phyloP scores from a whole-genome alignment of 192 early-diverging fungal species.

The Haplosporangium gracile region DNA sequence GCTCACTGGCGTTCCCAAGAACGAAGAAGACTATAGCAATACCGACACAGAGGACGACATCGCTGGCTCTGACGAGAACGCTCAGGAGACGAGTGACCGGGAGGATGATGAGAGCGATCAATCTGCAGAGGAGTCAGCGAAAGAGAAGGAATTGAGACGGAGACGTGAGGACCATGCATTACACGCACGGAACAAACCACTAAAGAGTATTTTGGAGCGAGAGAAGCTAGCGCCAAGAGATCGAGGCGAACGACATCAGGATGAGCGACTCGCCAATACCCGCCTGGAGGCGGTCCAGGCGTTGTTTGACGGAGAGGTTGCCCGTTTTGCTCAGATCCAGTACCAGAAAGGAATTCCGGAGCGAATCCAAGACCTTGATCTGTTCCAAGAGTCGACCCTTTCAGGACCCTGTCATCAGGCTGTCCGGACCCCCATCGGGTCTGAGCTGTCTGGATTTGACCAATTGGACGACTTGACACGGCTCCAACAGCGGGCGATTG shows the following conservation, averaged over 20 bases:
- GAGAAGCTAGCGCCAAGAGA: constrained; percentile 6
- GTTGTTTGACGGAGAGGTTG: constrained; percentile 23
- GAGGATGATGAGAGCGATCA: neutral
- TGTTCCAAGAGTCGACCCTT: constrained; percentile 6
- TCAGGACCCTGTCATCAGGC: constrained; percentile 5
- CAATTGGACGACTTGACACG: constrained; percentile 25
- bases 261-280: constrained; percentile 14
- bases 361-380: constrained; percentile 16
- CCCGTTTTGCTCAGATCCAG: constrained; percentile 22
- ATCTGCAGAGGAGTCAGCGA: neutral
- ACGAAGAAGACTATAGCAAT: neutral
- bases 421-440: constrained; percentile 3
- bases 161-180: neutral
- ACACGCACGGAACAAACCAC: neutral
- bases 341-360: constrained; percentile 19
- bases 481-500: constrained; percentile 21
- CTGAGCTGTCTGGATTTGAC: constrained; percentile 9
- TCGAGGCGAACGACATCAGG: constrained; percentile 9
- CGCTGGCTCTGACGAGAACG: neutral
- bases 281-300: constrained; percentile 19
- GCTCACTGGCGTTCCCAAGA: constrained; percentile 43
- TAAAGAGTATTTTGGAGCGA: neutral
- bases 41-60: neutral
- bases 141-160: neutral
- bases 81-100: neutral